A percentile compares a stretch with the other conserved stretches of the same genome.
Conservation (phyloP, 225 moss, liverwort and hornwort species). For the Marchantia polymorpha region DNA sequence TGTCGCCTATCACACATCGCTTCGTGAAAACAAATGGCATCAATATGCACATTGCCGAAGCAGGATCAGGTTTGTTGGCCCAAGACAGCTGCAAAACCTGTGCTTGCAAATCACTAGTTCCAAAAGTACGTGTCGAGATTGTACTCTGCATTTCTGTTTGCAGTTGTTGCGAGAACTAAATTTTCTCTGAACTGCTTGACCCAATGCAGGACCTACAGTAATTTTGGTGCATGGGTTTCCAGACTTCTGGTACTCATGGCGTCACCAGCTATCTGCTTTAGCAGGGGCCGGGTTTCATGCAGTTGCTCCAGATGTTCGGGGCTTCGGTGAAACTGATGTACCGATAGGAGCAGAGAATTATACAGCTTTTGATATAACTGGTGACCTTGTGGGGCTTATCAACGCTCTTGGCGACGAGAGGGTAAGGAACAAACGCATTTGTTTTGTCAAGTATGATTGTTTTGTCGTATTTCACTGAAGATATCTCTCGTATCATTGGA, state of each 20-base stretch:
- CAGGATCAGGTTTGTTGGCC: slow-evolving; percentile 38
- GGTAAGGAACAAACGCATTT: slow-evolving; percentile 15
- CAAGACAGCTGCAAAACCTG: not conserved
- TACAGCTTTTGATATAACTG: slow-evolving; percentile 46
- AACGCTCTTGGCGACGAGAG: slow-evolving; percentile 39
- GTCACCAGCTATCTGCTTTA: slow-evolving; percentile 52
- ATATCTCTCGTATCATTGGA: not conserved
- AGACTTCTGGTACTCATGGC: slow-evolving; percentile 60
- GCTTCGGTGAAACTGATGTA: slow-evolving; percentile 53
- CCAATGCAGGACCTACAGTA: slow-evolving; percentile 46
- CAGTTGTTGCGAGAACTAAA: not conserved
- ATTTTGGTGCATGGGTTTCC: slow-evolving; percentile 59
- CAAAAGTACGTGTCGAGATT: no score
- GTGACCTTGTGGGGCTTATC: slow-evolving; percentile 52
- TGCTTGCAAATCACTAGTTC: not conserved
- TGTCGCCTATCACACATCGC: slow-evolving; percentile 41
- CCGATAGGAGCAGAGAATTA: slow-evolving; percentile 41
- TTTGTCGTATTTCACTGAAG: not conserved
- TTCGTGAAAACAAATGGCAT: slow-evolving; percentile 47
- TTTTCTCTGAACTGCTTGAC: not conserved
- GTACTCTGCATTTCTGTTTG: not conserved
- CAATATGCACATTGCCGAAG: slow-evolving; percentile 50
- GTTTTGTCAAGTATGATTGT: not conserved
- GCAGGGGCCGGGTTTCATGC: slow-evolving; percentile 52
- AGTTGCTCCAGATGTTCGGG: slow-evolving; percentile 53